Conservation (phyloP, 2,329 filamentous ascomycete species). For the Rutstroemia sp. region DNA sequence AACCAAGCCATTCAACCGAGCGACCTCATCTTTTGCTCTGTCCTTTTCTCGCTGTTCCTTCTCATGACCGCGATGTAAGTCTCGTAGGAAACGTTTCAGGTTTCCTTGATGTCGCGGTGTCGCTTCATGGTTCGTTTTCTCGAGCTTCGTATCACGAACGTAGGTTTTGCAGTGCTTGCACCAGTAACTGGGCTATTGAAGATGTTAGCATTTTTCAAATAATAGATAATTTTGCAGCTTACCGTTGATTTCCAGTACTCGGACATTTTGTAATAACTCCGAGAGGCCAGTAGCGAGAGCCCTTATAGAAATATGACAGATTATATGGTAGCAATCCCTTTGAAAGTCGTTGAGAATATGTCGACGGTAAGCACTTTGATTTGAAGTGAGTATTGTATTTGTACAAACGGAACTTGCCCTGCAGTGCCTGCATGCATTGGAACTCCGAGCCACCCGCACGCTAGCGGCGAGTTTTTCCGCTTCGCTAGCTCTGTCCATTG, state of each 20-base stretch:
- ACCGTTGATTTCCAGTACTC: slow-evolving; percentile 98
- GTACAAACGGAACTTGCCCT: not conserved
- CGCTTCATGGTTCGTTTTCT: slow-evolving; percentile 81
- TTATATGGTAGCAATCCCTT: too few relatives aligned
- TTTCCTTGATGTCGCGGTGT: slow-evolving; percentile 77
- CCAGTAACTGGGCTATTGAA: slow-evolving; percentile 75
- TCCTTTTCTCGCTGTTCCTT: slow-evolving; percentile 75
- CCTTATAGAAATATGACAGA: too few relatives aligned
- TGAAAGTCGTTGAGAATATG: too few relatives aligned
- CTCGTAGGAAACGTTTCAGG: slow-evolving; percentile 82
- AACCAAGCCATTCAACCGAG: slow-evolving; percentile 74
- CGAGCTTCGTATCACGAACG: slow-evolving; percentile 87
- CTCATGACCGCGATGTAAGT: slow-evolving; percentile 80
- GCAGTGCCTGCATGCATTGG: too few relatives aligned
- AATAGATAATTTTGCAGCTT: slow-evolving; percentile 22
- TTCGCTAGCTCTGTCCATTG: not conserved
- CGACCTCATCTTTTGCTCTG: slow-evolving; percentile 75
- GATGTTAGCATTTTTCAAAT: slow-evolving; percentile 12
- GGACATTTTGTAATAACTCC: slow-evolving; percentile 54
- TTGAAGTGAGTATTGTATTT: too few relatives aligned
- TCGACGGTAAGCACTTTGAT: too few relatives aligned
- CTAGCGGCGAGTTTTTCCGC: not conserved
- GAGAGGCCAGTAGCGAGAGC: not conserved
- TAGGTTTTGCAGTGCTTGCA: slow-evolving; percentile 93
- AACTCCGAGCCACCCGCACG: not conserved